These are phyloP conservation scores for Pleurotus citrinopileatus DNA, from an alignment of 768 basidiomycete species.

Conservation along the genomic window DNA sequence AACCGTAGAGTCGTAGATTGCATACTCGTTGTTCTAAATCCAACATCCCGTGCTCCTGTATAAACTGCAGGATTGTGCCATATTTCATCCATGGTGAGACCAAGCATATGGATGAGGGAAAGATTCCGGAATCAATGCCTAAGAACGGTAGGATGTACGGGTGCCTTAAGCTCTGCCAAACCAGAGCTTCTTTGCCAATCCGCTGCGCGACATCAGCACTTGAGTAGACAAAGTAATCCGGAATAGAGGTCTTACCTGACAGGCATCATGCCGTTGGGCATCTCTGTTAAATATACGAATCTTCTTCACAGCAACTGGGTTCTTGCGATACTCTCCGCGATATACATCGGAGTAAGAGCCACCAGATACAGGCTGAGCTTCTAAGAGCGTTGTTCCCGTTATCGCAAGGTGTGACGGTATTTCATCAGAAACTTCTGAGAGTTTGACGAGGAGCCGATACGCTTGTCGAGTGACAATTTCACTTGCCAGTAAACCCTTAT, in stretches of 20 bases:
- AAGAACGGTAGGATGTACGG: conserved; percentile 24
- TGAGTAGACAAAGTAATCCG: too few species aligned
- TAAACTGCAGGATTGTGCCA: conserved; percentile 20
- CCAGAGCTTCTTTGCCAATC: conserved; percentile 23
- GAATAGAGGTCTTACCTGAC: too few species aligned
- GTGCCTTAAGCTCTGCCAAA: conserved; percentile 25
- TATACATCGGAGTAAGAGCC: conserved; percentile 1
- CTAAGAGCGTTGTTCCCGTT: background rate
- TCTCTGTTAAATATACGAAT: background rate
- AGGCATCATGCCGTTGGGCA: background rate
- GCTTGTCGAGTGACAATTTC: background rate
- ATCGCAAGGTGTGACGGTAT: background rate
- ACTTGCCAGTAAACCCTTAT: background rate
- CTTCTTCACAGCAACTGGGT: background rate
- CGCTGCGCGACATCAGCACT: conserved; percentile 15
- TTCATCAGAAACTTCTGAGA: background rate
- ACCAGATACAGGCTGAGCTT: background rate
- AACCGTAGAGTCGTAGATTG: background rate
- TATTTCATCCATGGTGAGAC: conserved; percentile 23
- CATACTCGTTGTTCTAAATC: conserved; percentile 19
- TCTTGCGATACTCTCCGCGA: background rate
- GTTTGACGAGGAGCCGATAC: conserved; percentile 1
- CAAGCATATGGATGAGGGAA: conserved; percentile 22
- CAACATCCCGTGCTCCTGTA: conserved; percentile 15
- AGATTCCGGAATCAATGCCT: conserved; percentile 21